Evolutionary conservation across 768 basidiomycete genomes (phyloP).

Genomic region (Ramaria sp.): DNA sequence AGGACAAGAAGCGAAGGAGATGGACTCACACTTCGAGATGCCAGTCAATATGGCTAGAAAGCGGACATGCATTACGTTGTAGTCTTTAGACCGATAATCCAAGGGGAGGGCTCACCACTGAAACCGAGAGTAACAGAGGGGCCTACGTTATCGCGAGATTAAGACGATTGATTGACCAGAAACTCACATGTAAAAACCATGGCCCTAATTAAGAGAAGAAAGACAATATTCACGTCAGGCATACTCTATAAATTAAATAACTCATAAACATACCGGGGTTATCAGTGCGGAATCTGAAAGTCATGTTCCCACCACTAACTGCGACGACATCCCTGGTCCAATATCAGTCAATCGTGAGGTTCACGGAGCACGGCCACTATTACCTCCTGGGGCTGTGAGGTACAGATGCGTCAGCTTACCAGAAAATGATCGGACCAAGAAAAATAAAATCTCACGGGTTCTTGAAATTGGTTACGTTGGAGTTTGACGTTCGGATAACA

Average conservation of each 20-base stretch:
- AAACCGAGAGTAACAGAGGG: too few relatives aligned
- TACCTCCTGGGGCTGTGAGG: conserved; percentile 1
- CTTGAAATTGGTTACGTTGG: conserved; percentile 22
- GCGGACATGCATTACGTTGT: too few relatives aligned
- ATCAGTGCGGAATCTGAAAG: conserved; percentile 17
- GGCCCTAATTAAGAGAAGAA: conserved; percentile 12
- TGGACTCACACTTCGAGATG: conserved; percentile 6
- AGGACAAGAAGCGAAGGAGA: not conserved
- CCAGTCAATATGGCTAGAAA: conserved; percentile 10
- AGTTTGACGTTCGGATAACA: conserved; percentile 25
- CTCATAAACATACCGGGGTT: conserved; percentile 12
- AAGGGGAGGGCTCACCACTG: too few relatives aligned
- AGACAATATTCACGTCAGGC: too few relatives aligned
- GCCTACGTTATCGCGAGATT: too few relatives aligned
- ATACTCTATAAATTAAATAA: too few relatives aligned
- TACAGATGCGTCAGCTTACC: too few relatives aligned
- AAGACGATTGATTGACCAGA: not conserved
- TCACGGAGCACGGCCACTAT: too few relatives aligned
- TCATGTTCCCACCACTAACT: conserved; percentile 13
- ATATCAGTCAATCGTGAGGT: too few relatives aligned
- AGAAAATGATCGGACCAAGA: too few relatives aligned
- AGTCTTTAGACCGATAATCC: too few relatives aligned
- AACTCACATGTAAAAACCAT: conserved; percentile 18
- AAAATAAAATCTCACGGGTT: conserved; percentile 18
- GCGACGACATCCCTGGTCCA: conserved; percentile 24